phyloP scores from a whole-genome alignment of 805 yeast genomes.

The Alloascoidea africana region DNA sequence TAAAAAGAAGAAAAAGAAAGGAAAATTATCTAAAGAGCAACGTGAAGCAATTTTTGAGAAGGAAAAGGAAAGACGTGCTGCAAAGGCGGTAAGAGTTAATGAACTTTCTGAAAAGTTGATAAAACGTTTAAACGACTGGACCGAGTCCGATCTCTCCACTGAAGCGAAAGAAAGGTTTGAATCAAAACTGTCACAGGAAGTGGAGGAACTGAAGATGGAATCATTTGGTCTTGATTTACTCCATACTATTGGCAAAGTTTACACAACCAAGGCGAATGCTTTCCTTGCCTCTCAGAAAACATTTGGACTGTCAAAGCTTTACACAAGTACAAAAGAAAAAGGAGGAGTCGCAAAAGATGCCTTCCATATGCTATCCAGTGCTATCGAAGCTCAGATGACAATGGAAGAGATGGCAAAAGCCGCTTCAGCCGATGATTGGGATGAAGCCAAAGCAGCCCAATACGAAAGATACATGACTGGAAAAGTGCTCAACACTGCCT shows the following conservation, averaged over 20 bases:
- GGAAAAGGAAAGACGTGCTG: conserved; percentile 63
- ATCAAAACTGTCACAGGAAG: conserved; percentile 60
- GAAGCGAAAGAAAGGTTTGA: conserved; percentile 51
- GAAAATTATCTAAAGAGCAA: conserved; percentile 23
- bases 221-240: conserved; percentile 87
- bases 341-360: conserved; percentile 76
- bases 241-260: conserved; percentile 65
- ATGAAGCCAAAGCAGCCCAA: conserved; percentile 53
- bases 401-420: conserved; percentile 62
- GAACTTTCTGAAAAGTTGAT: conserved; percentile 44
- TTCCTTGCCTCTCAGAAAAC: conserved; percentile 63
- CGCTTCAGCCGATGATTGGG: conserved; percentile 34
- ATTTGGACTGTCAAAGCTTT: conserved; percentile 76
- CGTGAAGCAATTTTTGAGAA: conserved; percentile 40
- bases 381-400: conserved; percentile 74
- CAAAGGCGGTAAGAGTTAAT: conserved; percentile 49
- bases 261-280: conserved; percentile 60
- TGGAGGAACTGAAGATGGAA: conserved; percentile 84
- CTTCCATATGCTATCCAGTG: conserved; percentile 65
- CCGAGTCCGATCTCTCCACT: conserved; percentile 46
- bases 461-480: conserved; percentile 76
- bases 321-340: conserved; percentile 69
- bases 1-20: conserved; percentile 16
- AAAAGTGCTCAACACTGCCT: conserved; percentile 81
- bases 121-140: conserved; percentile 35